A percentile compares a stretch with the other conserved stretches of the same genome.
Conservation (phyloP, 441 rosid genomes). For the Macaranga tanarius region DNA sequence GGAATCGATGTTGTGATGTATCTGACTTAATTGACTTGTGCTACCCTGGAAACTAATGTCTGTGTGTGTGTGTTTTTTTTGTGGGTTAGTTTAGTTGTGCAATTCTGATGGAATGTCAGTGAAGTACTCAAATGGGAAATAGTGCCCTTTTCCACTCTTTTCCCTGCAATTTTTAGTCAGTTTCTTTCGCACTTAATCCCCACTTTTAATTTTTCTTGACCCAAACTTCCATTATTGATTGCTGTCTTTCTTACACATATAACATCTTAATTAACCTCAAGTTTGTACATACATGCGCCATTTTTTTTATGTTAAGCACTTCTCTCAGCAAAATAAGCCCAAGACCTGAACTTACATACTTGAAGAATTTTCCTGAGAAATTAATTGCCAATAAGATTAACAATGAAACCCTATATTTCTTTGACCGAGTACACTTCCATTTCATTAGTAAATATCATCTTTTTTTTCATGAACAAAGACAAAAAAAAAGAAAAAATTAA, state of each 20-base stretch:
- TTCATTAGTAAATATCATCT: neutral
- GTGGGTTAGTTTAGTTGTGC: slow-evolving; percentile 34
- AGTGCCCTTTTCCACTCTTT: slow-evolving; percentile 35
- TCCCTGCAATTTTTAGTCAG: slow-evolving; percentile 30
- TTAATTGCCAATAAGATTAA: neutral
- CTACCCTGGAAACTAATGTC: slow-evolving; percentile 33
- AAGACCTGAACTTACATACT: neutral
- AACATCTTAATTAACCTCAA: slow-evolving; percentile 1
- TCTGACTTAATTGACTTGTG: slow-evolving; percentile 41
- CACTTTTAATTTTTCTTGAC: slow-evolving; percentile 7
- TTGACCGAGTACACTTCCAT: neutral
- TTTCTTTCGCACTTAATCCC: neutral
- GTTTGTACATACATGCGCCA: slow-evolving; percentile 2
- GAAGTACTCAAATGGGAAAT: slow-evolving; percentile 52
- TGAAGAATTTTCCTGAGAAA: too few relatives aligned
- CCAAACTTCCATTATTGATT: slow-evolving; percentile 2
- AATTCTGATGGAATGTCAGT: slow-evolving; percentile 66
- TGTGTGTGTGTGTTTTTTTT: slow-evolving; percentile 14
- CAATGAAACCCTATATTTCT: slow-evolving; percentile 1
- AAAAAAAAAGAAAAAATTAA: neutral
- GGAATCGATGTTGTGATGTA: slow-evolving; percentile 68
- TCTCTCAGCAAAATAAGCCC: neutral
- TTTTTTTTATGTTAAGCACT: neutral
- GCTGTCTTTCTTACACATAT: neutral
- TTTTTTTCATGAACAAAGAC: neutral